These are phyloP conservation scores for Henckelia pumila DNA, from an alignment of 257 asterid species.

Conservation along the genomic window DNA sequence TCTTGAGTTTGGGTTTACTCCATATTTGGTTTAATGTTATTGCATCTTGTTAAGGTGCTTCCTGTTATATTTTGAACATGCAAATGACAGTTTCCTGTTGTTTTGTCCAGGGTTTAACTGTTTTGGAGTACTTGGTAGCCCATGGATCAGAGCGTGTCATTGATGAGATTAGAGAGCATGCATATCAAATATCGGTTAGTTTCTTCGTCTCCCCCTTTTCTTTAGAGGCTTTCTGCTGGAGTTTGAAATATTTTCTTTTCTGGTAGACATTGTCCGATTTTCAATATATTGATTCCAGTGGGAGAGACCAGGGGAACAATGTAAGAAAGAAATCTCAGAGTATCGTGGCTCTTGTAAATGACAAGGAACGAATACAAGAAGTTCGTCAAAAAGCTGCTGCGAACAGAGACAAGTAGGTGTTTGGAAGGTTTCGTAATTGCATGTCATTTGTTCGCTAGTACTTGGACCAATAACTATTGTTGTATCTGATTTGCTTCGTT, in stretches of 20 bases:
- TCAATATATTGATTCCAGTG: conserved; percentile 91
- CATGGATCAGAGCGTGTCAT: conserved; percentile 90
- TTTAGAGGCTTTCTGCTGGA: conserved; percentile 16
- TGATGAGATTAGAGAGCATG: conserved; percentile 91
- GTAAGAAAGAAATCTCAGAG: conserved; percentile 93
- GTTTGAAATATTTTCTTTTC: conserved; percentile 29
- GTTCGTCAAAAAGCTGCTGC: conserved; percentile 93
- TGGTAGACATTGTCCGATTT: conserved; percentile 85
- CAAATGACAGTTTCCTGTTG: conserved; percentile 14
- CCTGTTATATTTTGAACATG: conserved; percentile 21
- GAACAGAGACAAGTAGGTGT: conserved; percentile 79
- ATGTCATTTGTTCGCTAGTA: background rate
- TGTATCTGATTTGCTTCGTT: background rate
- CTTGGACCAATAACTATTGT: background rate
- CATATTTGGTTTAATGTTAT: conserved; percentile 15
- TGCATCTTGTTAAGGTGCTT: conserved; percentile 3
- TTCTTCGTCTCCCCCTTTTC: conserved; percentile 24
- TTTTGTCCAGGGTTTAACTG: conserved; percentile 72
- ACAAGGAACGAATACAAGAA: conserved; percentile 91
- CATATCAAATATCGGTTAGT: conserved; percentile 89
- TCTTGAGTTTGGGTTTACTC: background rate
- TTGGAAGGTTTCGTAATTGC: conserved; percentile 17
- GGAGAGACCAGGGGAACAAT: conserved; percentile 91
- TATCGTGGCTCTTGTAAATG: conserved; percentile 87
- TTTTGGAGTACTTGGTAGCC: conserved; percentile 92